A percentile compares a stretch with the other conserved stretches of the same genome.
Evolutionary conservation across 768 basidiomycete genomes (phyloP).

Genomic region (Suillus tomentosus): DNA sequence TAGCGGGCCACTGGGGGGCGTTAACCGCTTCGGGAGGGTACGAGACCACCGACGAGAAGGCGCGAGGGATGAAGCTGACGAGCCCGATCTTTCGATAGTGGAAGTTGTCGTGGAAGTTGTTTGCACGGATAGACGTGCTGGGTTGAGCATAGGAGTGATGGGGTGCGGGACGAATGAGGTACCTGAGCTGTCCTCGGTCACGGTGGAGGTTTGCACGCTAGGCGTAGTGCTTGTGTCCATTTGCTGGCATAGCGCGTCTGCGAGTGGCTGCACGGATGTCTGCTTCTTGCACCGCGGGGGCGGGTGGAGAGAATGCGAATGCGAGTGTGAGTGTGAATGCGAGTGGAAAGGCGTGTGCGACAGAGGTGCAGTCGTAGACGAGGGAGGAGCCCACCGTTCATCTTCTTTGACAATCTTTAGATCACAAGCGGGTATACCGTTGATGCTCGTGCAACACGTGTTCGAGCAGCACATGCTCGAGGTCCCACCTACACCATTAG

Average conservation of each 20-base stretch:
- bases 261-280: constrained; percentile 8
- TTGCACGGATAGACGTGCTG: constrained; percentile 2
- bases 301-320: constrained; percentile 35
- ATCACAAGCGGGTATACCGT: constrained; percentile 29
- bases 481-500: not conserved
- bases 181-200: not conserved
- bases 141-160: not conserved
- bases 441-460: constrained; percentile 1
- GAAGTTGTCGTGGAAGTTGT: constrained; percentile 1
- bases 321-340: constrained; percentile 33
- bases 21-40: constrained; percentile 50
- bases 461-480: not conserved
- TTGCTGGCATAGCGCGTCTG: constrained; percentile 16
- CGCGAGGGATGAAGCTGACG: constrained; percentile 20
- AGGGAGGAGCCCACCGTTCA: constrained; percentile 21
- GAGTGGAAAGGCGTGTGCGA: constrained; percentile 19
- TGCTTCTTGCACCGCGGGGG: constrained; percentile 34
- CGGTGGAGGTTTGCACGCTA: constrained; percentile 17
- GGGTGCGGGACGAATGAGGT: not conserved
- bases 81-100: constrained; percentile 31
- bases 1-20: constrained; percentile 58
- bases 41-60: constrained; percentile 54
- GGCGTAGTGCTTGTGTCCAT: constrained; percentile 22
- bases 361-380: constrained; percentile 28
- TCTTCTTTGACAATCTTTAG: constrained; percentile 42